Conservation (phyloP, 495 filamentous ascomycete species). For the Neurospora sp. region DNA sequence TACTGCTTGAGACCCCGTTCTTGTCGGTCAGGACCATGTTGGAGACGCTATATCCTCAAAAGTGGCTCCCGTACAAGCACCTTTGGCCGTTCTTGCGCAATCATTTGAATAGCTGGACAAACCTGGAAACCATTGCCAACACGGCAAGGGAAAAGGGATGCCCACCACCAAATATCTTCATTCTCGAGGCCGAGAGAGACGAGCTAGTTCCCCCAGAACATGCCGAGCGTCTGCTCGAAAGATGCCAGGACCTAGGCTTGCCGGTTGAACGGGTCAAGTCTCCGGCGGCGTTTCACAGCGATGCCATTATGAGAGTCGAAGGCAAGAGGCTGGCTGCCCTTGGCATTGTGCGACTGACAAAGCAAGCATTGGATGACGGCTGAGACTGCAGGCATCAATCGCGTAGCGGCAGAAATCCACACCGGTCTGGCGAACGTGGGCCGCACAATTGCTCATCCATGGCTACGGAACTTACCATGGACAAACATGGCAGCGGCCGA, state of each 20-base stretch:
- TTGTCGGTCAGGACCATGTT: conserved; percentile 65
- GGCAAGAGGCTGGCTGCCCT: conserved; percentile 33
- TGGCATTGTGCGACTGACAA: conserved; percentile 15
- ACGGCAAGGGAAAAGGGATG: conserved; percentile 8
- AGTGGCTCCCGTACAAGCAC: conserved; percentile 63
- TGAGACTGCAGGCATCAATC: conserved; percentile 2
- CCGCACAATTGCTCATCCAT: neutral
- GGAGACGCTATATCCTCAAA: conserved; percentile 64
- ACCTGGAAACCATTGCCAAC: conserved; percentile 26
- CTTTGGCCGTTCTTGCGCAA: conserved; percentile 41
- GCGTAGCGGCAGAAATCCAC: neutral
- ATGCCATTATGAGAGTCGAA: conserved; percentile 32
- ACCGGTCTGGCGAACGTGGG: neutral
- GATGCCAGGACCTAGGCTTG: conserved; percentile 30
- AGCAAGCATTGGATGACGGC: conserved; percentile 6
- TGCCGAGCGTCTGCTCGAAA: conserved; percentile 36
- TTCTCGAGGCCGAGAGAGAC: conserved; percentile 55
- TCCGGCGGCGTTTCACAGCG: conserved; percentile 34
- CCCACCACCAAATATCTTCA: conserved; percentile 34
- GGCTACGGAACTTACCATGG: neutral
- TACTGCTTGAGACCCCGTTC: conserved; percentile 73
- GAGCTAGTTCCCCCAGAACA: conserved; percentile 57
- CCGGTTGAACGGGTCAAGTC: conserved; percentile 28
- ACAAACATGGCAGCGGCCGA: neutral
- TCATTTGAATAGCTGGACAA: conserved; percentile 36